These are phyloP conservation scores for Hemisphaericaspora xylanilytica DNA, from an alignment of 1,139 yeast species.

Conservation along the genomic window DNA sequence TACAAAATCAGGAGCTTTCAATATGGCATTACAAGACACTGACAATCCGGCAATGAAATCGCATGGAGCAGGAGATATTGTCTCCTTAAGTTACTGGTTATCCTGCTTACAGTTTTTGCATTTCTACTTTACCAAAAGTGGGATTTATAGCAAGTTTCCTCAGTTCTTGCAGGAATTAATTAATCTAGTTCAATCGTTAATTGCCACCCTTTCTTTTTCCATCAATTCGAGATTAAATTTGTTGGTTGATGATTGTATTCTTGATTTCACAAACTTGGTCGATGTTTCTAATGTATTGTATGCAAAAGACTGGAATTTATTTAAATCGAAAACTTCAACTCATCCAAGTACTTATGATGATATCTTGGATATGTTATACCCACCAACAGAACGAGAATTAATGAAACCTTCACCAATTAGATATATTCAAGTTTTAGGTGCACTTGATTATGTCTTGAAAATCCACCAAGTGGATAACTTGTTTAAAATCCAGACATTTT, in stretches of 20 bases:
- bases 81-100: conserved; percentile 70
- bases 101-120: conserved; percentile 65
- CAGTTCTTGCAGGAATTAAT: conserved; percentile 58
- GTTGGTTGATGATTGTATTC: conserved; percentile 60
- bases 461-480: conserved; percentile 78
- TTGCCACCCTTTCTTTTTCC: conserved; percentile 63
- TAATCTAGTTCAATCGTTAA: conserved; percentile 56
- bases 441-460: conserved; percentile 80
- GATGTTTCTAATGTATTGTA: conserved; percentile 60
- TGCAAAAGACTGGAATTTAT: conserved; percentile 74
- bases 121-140: conserved; percentile 59
- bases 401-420: conserved; percentile 85
- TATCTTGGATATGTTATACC: conserved; percentile 65
- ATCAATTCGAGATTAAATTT: conserved; percentile 58
- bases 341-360: conserved; percentile 61
- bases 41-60: conserved; percentile 14
- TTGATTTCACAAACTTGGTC: conserved; percentile 63
- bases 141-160: conserved; percentile 54
- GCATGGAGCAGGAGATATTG: conserved; percentile 60
- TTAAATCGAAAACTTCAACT: conserved; percentile 48
- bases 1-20: conserved; percentile 59
- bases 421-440: conserved; percentile 83
- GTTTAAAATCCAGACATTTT: conserved; percentile 69
- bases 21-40: conserved; percentile 36
- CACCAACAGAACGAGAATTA: conserved; percentile 62